Base-by-base conservation (phyloP, 257 asterid genomes). In the Nicotiana obtusifolia region DNA sequence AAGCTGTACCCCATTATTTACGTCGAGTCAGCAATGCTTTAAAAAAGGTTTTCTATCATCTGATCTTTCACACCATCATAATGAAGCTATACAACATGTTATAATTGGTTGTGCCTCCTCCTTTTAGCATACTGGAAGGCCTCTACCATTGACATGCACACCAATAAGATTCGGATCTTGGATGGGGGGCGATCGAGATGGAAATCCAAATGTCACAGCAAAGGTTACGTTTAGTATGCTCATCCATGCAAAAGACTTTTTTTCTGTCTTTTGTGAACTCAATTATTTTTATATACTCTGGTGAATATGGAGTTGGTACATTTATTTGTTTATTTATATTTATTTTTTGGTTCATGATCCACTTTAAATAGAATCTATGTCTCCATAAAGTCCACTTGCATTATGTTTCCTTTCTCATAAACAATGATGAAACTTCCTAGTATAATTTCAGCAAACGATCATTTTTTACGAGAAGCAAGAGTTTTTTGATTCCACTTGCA, bases 141-240 rank as follows among this genome's bases (percentile, higher is more conserved):
- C 97, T 64, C 97, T 95, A 81, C 99, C 98, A 66, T 84, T 94
- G 92, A 94, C 97, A 56, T 90, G 97, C 91, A 95, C 99, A 53
- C 99, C 99, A 13, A 95, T 95, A 88, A 94, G 90, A 88, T 95
- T 94, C 89, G 99, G 99, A 54, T 95, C 99, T 44, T 95, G 99
- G 98, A 95, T 94, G 97, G 99, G 99, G n/a, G 99, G 98, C 30
- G 99, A 95, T 88, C 92, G 98, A 82, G 98, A 95, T 89, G 99
- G 99, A 86, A 95, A 95, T 87, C 99, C 98, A 82, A 95, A 92
- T 81, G 99, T 95, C 84, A 95, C 99, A 4, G 91, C 98, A 85
- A 92, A 95, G 99, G 99, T 91, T 84, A 88, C 78, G 56, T 83
- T 81, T 22, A 65, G 20, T 17, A 75, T 59, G 52, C 66, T 1